These are phyloP conservation scores for Cardiosporidium cionae DNA, from an alignment of 169 alveolate genomes.

Conservation along the genomic window DNA sequence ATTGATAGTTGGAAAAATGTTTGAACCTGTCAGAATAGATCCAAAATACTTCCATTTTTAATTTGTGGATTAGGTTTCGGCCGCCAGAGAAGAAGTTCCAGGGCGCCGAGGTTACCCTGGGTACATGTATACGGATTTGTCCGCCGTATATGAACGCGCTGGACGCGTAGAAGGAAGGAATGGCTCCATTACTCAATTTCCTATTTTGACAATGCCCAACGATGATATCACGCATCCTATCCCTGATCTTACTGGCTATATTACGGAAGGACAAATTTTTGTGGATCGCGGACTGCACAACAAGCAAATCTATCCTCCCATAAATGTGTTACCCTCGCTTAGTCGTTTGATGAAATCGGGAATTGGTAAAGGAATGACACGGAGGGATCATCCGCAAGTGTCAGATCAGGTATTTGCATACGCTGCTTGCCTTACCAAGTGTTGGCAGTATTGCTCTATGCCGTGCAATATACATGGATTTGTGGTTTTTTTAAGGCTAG, in stretches of 20 bases:
- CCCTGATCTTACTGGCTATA: slow-evolving; percentile 76
- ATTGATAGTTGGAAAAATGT: no score
- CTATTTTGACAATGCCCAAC: slow-evolving; percentile 99
- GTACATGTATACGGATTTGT: slow-evolving; percentile 98
- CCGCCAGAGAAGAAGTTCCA: slow-evolving; percentile 99
- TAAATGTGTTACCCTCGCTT: slow-evolving; percentile 89
- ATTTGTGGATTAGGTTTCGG: slow-evolving; percentile 97
- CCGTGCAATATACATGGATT: neutral
- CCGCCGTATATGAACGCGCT: slow-evolving; percentile 99
- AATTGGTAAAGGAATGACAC: slow-evolving; percentile 97
- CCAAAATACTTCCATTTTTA: no score
- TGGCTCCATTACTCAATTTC: slow-evolving; percentile 96
- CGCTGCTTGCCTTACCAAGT: neutral
- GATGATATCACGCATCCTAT: slow-evolving; percentile 95
- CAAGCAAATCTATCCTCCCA: slow-evolving; percentile 88
- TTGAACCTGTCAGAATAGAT: no score
- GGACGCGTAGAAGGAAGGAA: slow-evolving; percentile 96
- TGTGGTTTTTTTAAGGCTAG: neutral
- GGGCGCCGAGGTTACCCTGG: slow-evolving; percentile 99
- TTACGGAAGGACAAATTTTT: slow-evolving; percentile 97
- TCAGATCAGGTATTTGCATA: slow-evolving; percentile 73
- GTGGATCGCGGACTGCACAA: slow-evolving; percentile 95
- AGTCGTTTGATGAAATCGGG: slow-evolving; percentile 99
- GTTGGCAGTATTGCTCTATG: neutral
- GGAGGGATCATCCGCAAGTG: slow-evolving; percentile 99